Percentiles rank a stretch among this genome's conserved stretches.
phyloP scores from a whole-genome alignment of 225 moss, liverwort and hornwort species.

The Straminergon stramineum region DNA sequence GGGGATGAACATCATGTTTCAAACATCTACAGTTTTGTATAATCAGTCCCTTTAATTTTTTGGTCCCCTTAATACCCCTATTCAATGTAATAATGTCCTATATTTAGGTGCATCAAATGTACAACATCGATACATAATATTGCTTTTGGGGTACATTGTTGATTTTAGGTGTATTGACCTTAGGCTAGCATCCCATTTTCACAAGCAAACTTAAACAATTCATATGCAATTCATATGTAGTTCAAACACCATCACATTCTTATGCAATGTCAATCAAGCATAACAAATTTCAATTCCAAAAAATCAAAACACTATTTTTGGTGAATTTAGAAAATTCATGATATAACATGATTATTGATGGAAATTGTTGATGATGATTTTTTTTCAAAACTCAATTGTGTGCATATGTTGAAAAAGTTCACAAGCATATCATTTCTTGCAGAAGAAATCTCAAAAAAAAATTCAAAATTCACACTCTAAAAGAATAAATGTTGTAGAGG shows the following conservation, averaged over 20 bases:
- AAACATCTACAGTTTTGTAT: too few species aligned
- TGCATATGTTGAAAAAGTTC: too few species aligned
- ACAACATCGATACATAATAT: background rate
- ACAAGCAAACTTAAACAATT: background rate
- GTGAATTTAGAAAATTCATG: background rate
- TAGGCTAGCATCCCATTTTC: background rate
- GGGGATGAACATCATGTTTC: too few species aligned
- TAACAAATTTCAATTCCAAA: background rate
- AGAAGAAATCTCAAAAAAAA: background rate
- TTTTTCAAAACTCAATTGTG: background rate
- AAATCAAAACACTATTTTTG: too few species aligned
- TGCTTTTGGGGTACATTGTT: fast-evolving
- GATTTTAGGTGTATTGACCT: fast-evolving
- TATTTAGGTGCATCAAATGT: background rate
- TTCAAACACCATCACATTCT: background rate
- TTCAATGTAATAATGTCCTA: background rate
- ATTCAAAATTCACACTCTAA: background rate
- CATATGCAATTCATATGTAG: background rate
- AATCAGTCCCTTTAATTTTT: too few species aligned
- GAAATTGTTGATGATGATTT: fast-evolving
- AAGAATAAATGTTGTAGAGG: background rate
- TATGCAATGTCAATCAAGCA: background rate
- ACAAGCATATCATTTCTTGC: background rate
- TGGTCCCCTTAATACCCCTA: too few species aligned
- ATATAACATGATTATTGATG: background rate